Percentiles rank a stretch among this genome's conserved stretches.
phyloP scores from a whole-genome alignment of 1,284 basidiomycete genomes.

The Leccinum griseonigrum region DNA sequence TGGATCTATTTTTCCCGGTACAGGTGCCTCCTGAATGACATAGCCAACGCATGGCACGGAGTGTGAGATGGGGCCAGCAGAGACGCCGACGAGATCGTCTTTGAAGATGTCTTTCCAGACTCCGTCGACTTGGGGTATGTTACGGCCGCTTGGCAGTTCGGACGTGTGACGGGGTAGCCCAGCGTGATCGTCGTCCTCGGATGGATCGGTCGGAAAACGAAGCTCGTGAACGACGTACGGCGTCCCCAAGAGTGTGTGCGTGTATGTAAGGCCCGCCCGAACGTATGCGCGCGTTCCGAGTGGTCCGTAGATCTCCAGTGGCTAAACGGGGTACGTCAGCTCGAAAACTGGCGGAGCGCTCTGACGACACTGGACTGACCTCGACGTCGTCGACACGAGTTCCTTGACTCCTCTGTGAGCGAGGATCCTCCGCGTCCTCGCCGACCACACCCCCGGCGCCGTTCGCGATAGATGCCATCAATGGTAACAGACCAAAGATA shows the following conservation, averaged over 20 bases:
- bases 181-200: conserved; percentile 43
- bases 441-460: conserved; percentile 59
- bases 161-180: conserved; percentile 45
- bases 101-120: conserved; percentile 71
- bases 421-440: conserved; percentile 60
- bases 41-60: conserved; percentile 84
- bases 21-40: conserved; percentile 73
- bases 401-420: conserved; percentile 34
- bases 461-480: conserved; percentile 67
- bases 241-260: conserved; percentile 66
- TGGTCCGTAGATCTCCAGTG: conserved; percentile 87
- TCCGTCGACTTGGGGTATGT: conserved; percentile 64
- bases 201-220: conserved; percentile 57
- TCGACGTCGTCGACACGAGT: conserved; percentile 26
- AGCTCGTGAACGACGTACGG: conserved; percentile 92
- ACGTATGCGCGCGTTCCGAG: conserved; percentile 82
- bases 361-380: conserved; percentile 20
- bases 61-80: conserved; percentile 82
- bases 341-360: background rate
- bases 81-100: conserved; percentile 64
- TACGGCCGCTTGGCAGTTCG: conserved; percentile 65
- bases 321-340: conserved; percentile 34
- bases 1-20: conserved; percentile 75
- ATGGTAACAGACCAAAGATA: conserved; percentile 76
- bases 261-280: conserved; percentile 69